phyloP scores from a whole-genome alignment of 2,329 filamentous ascomycete species.

The Neopestalotiopsis sp. region DNA sequence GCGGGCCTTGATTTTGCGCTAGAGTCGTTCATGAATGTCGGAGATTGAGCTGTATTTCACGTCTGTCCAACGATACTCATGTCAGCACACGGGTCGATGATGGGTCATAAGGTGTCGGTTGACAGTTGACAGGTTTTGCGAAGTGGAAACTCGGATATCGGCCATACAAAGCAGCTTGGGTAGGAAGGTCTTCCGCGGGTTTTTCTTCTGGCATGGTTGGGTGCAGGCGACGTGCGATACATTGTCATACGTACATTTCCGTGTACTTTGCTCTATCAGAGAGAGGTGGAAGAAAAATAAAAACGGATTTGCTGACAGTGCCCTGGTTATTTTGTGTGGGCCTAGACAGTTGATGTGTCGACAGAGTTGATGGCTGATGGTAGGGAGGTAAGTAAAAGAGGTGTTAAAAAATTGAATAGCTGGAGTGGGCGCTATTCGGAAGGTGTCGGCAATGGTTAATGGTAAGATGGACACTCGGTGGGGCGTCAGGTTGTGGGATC shows the following conservation, averaged over 20 bases:
- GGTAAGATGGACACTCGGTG: not conserved
- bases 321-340: not conserved
- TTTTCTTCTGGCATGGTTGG: not conserved
- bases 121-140: not conserved
- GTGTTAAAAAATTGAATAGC: not conserved
- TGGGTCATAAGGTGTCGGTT: not conserved
- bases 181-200: not conserved
- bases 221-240: not conserved
- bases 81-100: not conserved
- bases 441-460: not conserved
- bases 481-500: not conserved
- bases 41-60: not conserved
- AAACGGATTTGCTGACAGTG: not conserved
- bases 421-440: not conserved
- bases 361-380: not conserved
- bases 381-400: not conserved
- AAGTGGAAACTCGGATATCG: not conserved
- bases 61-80: not conserved
- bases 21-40: not conserved
- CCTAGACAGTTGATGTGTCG: not conserved
- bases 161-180: not conserved
- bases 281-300: not conserved
- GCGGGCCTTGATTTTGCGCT: not conserved
- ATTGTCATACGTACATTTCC: conserved; percentile 15
- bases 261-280: not conserved